Evolutionary conservation across 768 basidiomycete species (phyloP).

Genomic region (Russula emetica): DNA sequence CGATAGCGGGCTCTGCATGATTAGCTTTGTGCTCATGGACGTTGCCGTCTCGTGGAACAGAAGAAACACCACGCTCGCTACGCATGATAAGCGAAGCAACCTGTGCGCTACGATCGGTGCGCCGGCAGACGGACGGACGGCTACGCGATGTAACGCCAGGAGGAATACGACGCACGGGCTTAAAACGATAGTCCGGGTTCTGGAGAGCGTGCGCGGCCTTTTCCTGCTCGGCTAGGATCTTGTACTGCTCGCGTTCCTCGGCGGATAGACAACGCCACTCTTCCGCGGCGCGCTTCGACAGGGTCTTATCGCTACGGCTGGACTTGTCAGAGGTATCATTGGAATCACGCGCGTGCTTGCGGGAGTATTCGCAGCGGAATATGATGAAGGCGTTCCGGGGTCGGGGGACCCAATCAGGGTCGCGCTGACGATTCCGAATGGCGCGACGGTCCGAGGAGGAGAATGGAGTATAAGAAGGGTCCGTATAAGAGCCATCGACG

Average conservation of each 20-base stretch:
- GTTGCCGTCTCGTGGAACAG: neutral
- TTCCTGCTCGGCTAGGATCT: conserved; percentile 51
- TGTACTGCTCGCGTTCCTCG: conserved; percentile 48
- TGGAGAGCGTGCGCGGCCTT: conserved; percentile 51
- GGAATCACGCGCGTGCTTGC: conserved; percentile 42
- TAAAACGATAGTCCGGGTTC: conserved; percentile 62
- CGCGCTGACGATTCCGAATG: conserved; percentile 40
- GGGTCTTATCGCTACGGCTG: conserved; percentile 42
- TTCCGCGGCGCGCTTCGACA: conserved; percentile 74
- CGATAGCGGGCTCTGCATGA: neutral
- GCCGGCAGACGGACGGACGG: neutral
- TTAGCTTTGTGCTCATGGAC: neutral
- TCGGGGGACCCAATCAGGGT: conserved; percentile 59
- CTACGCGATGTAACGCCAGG: neutral
- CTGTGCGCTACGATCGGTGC: conserved; percentile 22
- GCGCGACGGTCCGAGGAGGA: conserved; percentile 42
- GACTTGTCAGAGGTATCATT: conserved; percentile 31
- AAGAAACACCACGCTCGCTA: conserved; percentile 15
- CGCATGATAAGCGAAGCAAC: conserved; percentile 18
- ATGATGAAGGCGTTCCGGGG: conserved; percentile 71
- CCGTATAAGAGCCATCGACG: conserved; percentile 4
- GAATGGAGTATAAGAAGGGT: conserved; percentile 15
- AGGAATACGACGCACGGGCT: conserved; percentile 39
- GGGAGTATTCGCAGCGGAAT: conserved; percentile 62
- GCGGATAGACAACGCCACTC: conserved; percentile 61